Percentiles rank a stretch among this genome's conserved stretches.
phyloP scores from a whole-genome alignment of 1,139 yeast genomes.

The Diutina ranongensis region DNA sequence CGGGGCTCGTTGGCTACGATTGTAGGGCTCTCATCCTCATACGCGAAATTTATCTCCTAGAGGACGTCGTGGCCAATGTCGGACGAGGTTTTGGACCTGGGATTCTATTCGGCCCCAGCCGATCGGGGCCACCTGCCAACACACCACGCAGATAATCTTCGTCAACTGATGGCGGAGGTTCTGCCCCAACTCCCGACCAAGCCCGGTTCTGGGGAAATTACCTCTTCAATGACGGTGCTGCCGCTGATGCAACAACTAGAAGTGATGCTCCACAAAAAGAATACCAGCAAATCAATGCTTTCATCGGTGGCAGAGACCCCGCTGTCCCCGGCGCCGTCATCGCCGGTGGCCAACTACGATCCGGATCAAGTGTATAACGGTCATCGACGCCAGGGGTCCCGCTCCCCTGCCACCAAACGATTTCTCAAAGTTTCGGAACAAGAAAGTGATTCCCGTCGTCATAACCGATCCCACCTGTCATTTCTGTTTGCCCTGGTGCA shows the following conservation, averaged over 20 bases:
- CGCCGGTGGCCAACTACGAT: not conserved
- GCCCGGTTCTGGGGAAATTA: not conserved
- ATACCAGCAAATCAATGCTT: too few species aligned
- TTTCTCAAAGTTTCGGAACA: not conserved
- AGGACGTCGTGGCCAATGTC: constrained; percentile 1
- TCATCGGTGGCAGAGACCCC: not conserved
- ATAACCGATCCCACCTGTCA: constrained; percentile 1
- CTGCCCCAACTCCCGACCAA: not conserved
- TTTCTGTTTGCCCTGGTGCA: not conserved
- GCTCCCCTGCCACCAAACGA: not conserved
- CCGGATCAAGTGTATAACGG: not conserved
- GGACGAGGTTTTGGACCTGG: constrained; percentile 4
- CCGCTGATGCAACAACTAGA: constrained; percentile 6
- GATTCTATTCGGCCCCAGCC: constrained; percentile 3
- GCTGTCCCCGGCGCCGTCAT: not conserved
- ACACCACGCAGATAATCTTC: constrained; percentile 2
- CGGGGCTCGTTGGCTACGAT: constrained; percentile 1
- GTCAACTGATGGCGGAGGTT: not conserved
- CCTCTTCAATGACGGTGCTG: constrained; percentile 1
- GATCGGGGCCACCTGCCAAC: not conserved
- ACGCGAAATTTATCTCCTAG: not conserved
- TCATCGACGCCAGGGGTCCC: not conserved
- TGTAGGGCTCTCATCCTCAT: not conserved
- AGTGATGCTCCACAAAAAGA: not conserved
- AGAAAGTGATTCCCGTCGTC: not conserved